Conservation (phyloP, 176 grass and related monocot genomes). For the Eragrostis nindensis region DNA sequence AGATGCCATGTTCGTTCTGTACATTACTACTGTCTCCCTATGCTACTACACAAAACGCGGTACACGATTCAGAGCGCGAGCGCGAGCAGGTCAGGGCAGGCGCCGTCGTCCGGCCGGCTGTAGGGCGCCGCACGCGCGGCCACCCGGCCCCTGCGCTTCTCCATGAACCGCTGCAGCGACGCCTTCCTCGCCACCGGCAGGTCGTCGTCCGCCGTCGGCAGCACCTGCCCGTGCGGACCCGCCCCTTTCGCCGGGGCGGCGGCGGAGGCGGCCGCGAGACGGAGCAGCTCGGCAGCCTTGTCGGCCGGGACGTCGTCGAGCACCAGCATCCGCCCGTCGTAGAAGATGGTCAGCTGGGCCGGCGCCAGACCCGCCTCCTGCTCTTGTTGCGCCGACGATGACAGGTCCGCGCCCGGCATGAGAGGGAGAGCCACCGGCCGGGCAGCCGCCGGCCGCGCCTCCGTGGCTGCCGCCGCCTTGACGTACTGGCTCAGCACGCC, state of each 20-base stretch:
- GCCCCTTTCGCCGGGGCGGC: neutral
- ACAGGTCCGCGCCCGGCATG: slow-evolving; percentile 28
- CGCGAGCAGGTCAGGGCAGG: neutral
- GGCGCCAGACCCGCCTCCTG: neutral
- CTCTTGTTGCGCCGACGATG: neutral
- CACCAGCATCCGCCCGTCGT: slow-evolving; percentile 58
- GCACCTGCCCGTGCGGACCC: neutral
- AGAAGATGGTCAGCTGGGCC: slow-evolving; percentile 66
- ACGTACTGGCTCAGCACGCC: slow-evolving; percentile 56
- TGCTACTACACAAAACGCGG: neutral
- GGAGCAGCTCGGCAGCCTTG: slow-evolving; percentile 53
- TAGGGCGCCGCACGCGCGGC: slow-evolving; percentile 33
- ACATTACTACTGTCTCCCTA: neutral
- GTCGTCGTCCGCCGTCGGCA: slow-evolving; percentile 14
- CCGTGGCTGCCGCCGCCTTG: slow-evolving; percentile 37
- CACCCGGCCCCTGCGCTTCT: slow-evolving; percentile 49
- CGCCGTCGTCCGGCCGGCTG: neutral
- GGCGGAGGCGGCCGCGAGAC: too few species aligned
- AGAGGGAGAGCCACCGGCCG: neutral
- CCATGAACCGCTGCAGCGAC: slow-evolving; percentile 42
- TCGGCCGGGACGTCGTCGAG: slow-evolving; percentile 60
- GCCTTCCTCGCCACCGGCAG: slow-evolving; percentile 46
- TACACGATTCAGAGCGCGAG: slow-evolving; percentile 24
- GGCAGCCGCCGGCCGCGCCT: neutral
- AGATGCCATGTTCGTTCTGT: neutral